Base-by-base conservation (phyloP, 148 eudicot genomes). In the Pouteria glomerata region DNA sequence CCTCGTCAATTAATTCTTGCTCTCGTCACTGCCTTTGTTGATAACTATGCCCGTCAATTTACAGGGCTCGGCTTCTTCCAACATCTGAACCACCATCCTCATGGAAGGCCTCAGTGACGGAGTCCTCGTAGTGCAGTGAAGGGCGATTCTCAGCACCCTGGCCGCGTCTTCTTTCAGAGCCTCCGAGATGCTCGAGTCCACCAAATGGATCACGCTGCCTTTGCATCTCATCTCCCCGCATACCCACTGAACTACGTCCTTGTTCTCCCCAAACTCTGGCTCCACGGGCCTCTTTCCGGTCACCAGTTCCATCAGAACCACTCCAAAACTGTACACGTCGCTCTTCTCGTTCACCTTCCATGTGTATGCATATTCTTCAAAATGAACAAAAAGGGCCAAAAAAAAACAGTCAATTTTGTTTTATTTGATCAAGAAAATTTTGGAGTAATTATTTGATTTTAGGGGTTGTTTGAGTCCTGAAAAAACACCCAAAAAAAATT, bases 1-100 rank as follows among this genome's bases (percentile, higher is more conserved):
- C n/a, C n/a, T n/a, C n/a, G n/a, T n/a, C n/a, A n/a, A n/a, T n/a
- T n/a, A n/a, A 24, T 27, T 35, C 68, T 60, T 48, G 11, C 45
- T 24, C 26, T 47, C 21, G 18, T 65, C 72, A 19, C 33, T n/a
- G 16, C n/a, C 70, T 73, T 33, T 56, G 48, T 27, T 31, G 26
- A 74, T 75, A 59, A 74, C 47, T 55, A 79, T 44, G 44, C 42
- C 57, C 2, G 44, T 64, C 23, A 74, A 66, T 19, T 4, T 48
- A 26, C 67, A 66, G 42, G 84, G 84, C 52, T 78, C 65, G 3
- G 75, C 82, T 30, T 78, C 76, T 69, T 82, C 82, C 68, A 82
- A 31, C 85, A 82, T 82, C 26, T 78, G 82, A 45, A 82, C 82
- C 10, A 82, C 79, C 82, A 59, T 76, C 52, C 81, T 82, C 85